phyloP scores from a whole-genome alignment of 2,329 filamentous ascomycete species.

The Tolypocladium ophioglossoides region DNA sequence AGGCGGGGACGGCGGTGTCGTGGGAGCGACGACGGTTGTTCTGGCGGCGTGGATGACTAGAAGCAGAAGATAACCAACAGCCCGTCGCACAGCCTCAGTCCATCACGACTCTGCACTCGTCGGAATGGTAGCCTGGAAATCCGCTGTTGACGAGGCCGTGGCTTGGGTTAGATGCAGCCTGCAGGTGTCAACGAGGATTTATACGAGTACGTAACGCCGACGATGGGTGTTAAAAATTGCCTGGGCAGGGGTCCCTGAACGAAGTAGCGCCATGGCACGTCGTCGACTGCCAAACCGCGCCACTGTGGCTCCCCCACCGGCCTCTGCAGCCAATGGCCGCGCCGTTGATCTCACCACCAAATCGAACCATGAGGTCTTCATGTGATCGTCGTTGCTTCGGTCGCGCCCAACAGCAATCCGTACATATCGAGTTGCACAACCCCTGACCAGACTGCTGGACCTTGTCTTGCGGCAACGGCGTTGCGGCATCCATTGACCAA shows the following conservation, averaged over 20 bases:
- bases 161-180: not conserved
- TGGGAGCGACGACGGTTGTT: not conserved
- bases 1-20: not conserved
- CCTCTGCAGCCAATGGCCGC: not conserved
- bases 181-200: not conserved
- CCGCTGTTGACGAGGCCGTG: not conserved
- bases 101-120: not conserved
- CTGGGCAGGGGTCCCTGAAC: not conserved
- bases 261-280: not conserved
- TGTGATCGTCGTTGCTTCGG: not conserved
- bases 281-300: not conserved
- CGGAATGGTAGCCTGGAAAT: not conserved
- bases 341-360: conserved; percentile 1
- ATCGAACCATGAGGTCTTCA: not conserved
- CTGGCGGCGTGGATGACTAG: not conserved
- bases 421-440: not conserved
- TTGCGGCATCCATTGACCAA: not conserved
- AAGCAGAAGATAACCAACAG: not conserved
- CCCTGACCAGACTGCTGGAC: not conserved
- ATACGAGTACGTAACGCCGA: not conserved
- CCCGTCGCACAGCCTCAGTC: not conserved
- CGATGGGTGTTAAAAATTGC: not conserved
- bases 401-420: not conserved
- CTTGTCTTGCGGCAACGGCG: not conserved
- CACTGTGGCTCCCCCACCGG: conserved; percentile 1